Evolutionary conservation across 495 filamentous ascomycete species (phyloP).

Genomic region (Daldinia loculata): DNA sequence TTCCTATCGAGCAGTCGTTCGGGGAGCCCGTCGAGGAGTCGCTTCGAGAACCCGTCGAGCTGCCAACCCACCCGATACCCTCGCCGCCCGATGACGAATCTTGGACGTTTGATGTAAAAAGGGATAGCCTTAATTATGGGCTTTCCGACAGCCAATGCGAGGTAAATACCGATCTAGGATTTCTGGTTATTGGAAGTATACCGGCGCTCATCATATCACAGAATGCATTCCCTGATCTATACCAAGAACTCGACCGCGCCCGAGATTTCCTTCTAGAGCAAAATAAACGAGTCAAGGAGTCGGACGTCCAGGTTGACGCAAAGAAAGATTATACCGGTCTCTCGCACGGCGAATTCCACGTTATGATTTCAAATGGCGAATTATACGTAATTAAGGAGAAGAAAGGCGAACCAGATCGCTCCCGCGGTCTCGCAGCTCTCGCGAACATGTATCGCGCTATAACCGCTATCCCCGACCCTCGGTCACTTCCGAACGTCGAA

Average conservation of each 20-base stretch:
- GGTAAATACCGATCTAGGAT: conserved; percentile 10
- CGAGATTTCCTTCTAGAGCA: conserved; percentile 31
- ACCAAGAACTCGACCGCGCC: conserved; percentile 36
- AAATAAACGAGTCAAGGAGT: conserved; percentile 27
- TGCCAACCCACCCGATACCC: not conserved
- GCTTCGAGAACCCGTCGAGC: conserved; percentile 1
- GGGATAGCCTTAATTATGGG: conserved; percentile 32
- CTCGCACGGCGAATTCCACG: conserved; percentile 35
- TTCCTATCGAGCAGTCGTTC: not conserved
- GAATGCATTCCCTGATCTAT: conserved; percentile 34
- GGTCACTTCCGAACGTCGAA: conserved; percentile 64
- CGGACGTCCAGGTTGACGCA: conserved; percentile 22
- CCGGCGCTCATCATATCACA: conserved; percentile 13
- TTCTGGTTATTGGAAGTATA: not conserved
- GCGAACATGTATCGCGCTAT: conserved; percentile 51
- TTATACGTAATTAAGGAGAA: conserved; percentile 35
- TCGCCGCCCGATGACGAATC: not conserved
- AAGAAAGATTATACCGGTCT: conserved; percentile 29
- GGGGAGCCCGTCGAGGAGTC: not conserved
- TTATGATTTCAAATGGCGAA: conserved; percentile 36
- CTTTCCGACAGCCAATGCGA: conserved; percentile 34
- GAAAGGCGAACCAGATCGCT: conserved; percentile 37
- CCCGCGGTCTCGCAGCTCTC: conserved; percentile 34
- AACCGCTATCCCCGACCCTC: conserved; percentile 51
- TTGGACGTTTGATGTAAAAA: conserved; percentile 30